phyloP scores from a whole-genome alignment of 129 eudicot genomes.

The Lactuca saligna region DNA sequence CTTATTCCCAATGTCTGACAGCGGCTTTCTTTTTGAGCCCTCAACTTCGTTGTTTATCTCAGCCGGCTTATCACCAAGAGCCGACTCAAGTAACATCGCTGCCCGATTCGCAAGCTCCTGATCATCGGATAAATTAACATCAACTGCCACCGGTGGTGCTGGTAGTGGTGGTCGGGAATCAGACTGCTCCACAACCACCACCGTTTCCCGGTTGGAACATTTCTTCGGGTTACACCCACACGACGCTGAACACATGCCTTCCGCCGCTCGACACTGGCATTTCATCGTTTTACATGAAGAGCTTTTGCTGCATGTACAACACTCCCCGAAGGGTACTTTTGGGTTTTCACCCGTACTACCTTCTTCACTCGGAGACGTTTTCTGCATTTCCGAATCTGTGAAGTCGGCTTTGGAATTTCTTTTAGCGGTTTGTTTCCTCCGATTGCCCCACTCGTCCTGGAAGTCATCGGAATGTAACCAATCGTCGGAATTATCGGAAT shows the following conservation, averaged over 20 bases:
- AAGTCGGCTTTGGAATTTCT: constrained; percentile 34
- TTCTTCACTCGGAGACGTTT: constrained; percentile 31
- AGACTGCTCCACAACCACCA: constrained; percentile 1
- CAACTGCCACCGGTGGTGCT: constrained; percentile 18
- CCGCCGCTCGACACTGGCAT: constrained; percentile 72
- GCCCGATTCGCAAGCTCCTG: constrained; percentile 76
- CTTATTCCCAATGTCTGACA: constrained; percentile 85
- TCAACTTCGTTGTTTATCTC: constrained; percentile 37
- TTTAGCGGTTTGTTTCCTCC: constrained; percentile 27
- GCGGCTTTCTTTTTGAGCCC: constrained; percentile 58
- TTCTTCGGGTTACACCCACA: constrained; percentile 63
- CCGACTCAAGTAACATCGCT: constrained; percentile 68
- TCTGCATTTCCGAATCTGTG: constrained; percentile 16
- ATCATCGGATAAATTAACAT: constrained; percentile 8
- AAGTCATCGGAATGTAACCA: constrained; percentile 46
- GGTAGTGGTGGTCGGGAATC: constrained; percentile 18
- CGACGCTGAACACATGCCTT: constrained; percentile 45
- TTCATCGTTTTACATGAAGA: constrained; percentile 81
- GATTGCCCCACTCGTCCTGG: constrained; percentile 39
- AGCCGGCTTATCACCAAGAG: constrained; percentile 57
- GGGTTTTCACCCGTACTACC: neutral
- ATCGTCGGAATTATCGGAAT: constrained; percentile 47
- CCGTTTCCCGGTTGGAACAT: constrained; percentile 63
- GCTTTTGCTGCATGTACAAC: constrained; percentile 70
- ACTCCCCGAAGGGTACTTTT: constrained; percentile 29